phyloP scores from a whole-genome alignment of 164 flowering plant species.

The Amborella trichopoda region DNA sequence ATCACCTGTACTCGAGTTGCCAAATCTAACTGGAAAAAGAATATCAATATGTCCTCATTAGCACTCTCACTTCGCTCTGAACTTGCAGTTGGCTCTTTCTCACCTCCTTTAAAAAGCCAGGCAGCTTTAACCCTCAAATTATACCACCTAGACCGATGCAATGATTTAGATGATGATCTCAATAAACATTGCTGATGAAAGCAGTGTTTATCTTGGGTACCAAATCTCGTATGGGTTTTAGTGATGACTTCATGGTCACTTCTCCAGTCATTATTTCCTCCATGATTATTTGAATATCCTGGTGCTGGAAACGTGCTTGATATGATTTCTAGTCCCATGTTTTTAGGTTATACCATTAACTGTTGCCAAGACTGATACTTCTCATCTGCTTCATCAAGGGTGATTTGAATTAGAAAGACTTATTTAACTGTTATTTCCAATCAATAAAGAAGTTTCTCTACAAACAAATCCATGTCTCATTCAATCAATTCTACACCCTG shows the following conservation, averaged over 20 bases:
- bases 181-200: slow-evolving; percentile 13
- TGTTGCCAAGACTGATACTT: no score
- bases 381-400: no score
- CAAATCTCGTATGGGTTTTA: slow-evolving; percentile 13
- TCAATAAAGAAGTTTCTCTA: no score
- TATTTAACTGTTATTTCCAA: no score
- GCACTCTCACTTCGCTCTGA: slow-evolving; percentile 77
- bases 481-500: no score
- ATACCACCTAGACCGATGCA: slow-evolving; percentile 13
- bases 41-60: slow-evolving; percentile 82
- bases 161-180: slow-evolving; percentile 11
- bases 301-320: slow-evolving; percentile 25
- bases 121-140: slow-evolving; percentile 45
- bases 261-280: slow-evolving; percentile 16
- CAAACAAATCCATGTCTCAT: no score
- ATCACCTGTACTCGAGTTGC: slow-evolving; percentile 82
- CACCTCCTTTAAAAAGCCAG: slow-evolving; percentile 65
- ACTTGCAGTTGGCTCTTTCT: slow-evolving; percentile 41
- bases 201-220: slow-evolving; percentile 14
- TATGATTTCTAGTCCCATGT: no score
- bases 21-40: slow-evolving; percentile 88
- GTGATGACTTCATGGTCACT: slow-evolving; percentile 17
- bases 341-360: no score
- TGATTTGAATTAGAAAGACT: no score
- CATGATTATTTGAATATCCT: slow-evolving; percentile 26